Base-by-base conservation (phyloP, 371 early-diverging fungal species). In the Mucor irregularis region DNA sequence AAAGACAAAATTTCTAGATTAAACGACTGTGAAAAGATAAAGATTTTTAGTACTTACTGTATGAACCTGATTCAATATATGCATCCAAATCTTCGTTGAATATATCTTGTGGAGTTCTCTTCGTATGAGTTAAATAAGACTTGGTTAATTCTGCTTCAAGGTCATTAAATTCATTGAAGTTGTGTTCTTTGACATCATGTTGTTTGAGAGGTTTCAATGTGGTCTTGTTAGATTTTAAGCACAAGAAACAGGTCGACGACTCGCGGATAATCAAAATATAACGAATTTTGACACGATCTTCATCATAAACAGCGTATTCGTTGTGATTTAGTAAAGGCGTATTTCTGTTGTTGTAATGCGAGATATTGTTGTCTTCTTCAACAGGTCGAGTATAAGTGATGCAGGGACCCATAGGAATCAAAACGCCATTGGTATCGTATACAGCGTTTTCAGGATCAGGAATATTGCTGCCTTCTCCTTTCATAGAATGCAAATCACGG, bases 261-360 rank as follows among this genome's bases (percentile, higher is more conserved):
- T 81, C 52, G 21, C 75, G 78, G 2, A 82, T 66, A 10, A 84
- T 49, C 5, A 84, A 60, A 13, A 87, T 37, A 38, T 85, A 85
- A 5, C 71, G 69, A 44, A 84, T 76, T 35, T 71, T 68, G 57
- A 85, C 79, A 40, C 78, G 81, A 8, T 66, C 46, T 29, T 71
- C 66, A 26, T 83, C 66, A 47, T 82, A 77, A 1, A 87, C 86
- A 49, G 83, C 73, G 42, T 74, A 87, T 58, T 87, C 86, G 58
- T 83, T 82, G 38, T 76, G 53, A 4, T 61, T 52, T n/a, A 85
- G 73, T 0, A 22, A 0, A 6, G 33, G 16, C 21, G n/a, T 22
- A 30, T 29, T n/a, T 10, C 19, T 42, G 52, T n/a, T n/a, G n/a
- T n/a, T n/a, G 33, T 22, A 17, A 19, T 19, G 5, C 10, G 16